These are phyloP conservation scores for Conticribra guillardii DNA, from an alignment of 108 stramenopile species.

Conservation along the genomic window DNA sequence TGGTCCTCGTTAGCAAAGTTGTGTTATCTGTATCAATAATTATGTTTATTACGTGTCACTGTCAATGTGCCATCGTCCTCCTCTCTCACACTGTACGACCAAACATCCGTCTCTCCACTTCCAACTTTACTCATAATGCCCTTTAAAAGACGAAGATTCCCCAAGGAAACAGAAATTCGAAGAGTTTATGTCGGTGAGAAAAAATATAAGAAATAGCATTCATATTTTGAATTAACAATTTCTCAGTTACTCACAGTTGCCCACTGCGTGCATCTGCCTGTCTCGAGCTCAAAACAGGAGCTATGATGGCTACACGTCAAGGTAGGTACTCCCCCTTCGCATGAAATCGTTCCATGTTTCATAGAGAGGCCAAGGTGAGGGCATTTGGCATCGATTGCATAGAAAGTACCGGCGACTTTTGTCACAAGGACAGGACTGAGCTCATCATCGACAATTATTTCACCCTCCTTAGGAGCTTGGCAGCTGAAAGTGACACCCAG, in stretches of 20 bases:
- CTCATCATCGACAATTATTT: constrained; percentile 33
- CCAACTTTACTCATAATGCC: constrained; percentile 52
- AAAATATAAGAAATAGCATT: too few relatives aligned
- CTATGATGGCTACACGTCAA: constrained; percentile 54
- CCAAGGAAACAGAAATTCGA: too few relatives aligned
- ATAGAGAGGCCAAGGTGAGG: constrained; percentile 56
- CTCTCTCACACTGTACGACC: constrained; percentile 35
- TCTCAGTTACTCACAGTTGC: too few relatives aligned
- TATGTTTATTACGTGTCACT: constrained; percentile 3
- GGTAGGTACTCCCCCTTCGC: constrained; percentile 27
- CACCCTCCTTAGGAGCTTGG: constrained; percentile 32
- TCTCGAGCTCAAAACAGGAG: constrained; percentile 46
- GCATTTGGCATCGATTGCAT: constrained; percentile 54
- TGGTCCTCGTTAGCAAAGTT: too few relatives aligned
- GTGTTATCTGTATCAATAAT: too few relatives aligned
- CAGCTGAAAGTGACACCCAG: neutral
- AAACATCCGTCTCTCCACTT: constrained; percentile 37
- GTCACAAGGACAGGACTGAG: constrained; percentile 48
- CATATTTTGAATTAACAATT: too few relatives aligned
- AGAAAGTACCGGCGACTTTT: constrained; percentile 41
- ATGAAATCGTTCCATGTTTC: constrained; percentile 50
- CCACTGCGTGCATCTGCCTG: constrained; percentile 48
- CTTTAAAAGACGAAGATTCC: constrained; percentile 43
- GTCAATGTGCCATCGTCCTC: constrained; percentile 34
- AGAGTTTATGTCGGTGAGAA: too few relatives aligned